Conservation (phyloP, 345 rosid genomes). For the Leavenworthia alabamica region DNA sequence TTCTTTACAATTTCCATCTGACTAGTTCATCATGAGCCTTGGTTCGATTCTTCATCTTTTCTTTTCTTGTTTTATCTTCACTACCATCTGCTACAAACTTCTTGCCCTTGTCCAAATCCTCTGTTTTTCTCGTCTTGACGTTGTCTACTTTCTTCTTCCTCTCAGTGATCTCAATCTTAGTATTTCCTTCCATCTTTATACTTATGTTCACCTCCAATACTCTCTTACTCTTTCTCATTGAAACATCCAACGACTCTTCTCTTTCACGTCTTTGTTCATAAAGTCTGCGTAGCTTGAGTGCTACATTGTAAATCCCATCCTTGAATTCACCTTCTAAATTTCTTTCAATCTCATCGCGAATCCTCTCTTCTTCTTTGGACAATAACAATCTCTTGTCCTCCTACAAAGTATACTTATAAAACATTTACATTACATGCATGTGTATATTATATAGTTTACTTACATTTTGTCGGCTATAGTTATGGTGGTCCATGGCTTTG, state of each 20-base stretch:
- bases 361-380: conserved; percentile 49
- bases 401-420: conserved; percentile 2
- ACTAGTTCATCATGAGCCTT: conserved; percentile 20
- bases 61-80: conserved; percentile 16
- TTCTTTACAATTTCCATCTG: conserved; percentile 40
- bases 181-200: conserved; percentile 65
- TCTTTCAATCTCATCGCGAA: conserved; percentile 60
- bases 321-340: conserved; percentile 75
- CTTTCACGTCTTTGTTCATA: conserved; percentile 55
- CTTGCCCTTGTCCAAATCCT: conserved; percentile 26
- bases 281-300: conserved; percentile 58
- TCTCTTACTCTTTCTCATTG: conserved; percentile 25
- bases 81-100: conserved; percentile 39
- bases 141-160: conserved; percentile 35
- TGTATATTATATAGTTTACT: background rate
- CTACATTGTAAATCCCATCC: conserved; percentile 57
- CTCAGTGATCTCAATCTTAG: conserved; percentile 61
- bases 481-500: conserved; percentile 22
- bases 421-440: background rate
- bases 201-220: conserved; percentile 50
- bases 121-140: conserved; percentile 10
- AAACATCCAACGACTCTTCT: conserved; percentile 13
- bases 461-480: conserved; percentile 13
- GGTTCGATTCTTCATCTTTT: conserved; percentile 21
- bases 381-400: conserved; percentile 12